Base-by-base conservation (phyloP, 2,329 filamentous ascomycete species). In the Didymella lethalis region DNA sequence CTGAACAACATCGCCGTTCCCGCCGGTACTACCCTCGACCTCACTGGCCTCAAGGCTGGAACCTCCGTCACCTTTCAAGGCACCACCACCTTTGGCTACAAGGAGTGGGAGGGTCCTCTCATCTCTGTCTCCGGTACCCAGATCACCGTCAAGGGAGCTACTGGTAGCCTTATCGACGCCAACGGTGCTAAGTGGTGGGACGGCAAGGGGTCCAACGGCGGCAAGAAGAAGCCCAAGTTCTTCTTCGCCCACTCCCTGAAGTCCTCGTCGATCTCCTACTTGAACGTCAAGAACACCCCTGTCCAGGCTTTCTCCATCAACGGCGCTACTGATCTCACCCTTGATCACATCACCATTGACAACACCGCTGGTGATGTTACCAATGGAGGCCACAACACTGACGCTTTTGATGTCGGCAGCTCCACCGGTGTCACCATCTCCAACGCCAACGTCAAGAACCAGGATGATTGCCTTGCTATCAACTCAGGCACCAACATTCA, bases 1-100 rank as follows among this genome's bases (percentile, higher is more conserved):
- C 76, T 88, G 20, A 80, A 79, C 58, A 78, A 80, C 63, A 80
- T 88, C 45, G 75, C 75, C 18, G 86, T 88, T 14, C 86, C 86
- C 3, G 81, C 85, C 7, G 85, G 85, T 23, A 77, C 77, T 10
- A 88, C 86, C 3, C 80, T 89, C 3, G 85, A 88, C 68, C 71
- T 89, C 60, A 85, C 85, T 12, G 76, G 78, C 20, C 78, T 88
- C 38, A 79, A 79, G 1, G 69, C 75, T 18, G 83, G 82, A 62
- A 86, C 85, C 14, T 80, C 74, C 54, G 81, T 90, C 62, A 85
- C 84, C 65, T 90, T 90, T 75, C 75, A 85, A 57, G 89, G 88
- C 43, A 85, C 80, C 14, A 90, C 88, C n/a, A 86, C 84, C 53
- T 91, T 88, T 68, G 88, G 81, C 20, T 90, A 89, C 77, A 79